Conservation (phyloP, 2,329 filamentous ascomycete genomes). For the Ophiocordyceps unilateralis region DNA sequence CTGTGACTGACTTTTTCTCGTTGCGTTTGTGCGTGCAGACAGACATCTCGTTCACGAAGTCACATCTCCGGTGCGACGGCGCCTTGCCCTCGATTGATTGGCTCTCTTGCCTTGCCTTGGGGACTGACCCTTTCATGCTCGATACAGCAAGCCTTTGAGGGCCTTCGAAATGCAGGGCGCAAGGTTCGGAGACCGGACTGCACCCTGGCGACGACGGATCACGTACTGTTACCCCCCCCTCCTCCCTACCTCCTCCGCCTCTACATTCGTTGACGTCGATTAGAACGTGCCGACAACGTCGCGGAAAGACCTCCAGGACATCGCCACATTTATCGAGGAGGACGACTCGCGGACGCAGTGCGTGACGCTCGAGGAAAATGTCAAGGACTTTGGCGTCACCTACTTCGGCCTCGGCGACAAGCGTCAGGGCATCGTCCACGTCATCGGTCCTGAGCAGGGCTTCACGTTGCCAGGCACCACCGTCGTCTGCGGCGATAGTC, state of each 20-base stretch:
- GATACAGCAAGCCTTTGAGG: slow-evolving; percentile 82
- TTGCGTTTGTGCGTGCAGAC: slow-evolving; percentile 33
- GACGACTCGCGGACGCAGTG: slow-evolving; percentile 88
- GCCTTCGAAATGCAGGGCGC: slow-evolving; percentile 73
- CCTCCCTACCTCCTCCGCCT: background rate
- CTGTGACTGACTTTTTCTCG: background rate
- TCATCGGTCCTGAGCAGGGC: slow-evolving; percentile 95
- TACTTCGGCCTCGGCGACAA: slow-evolving; percentile 96
- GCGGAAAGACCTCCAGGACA: slow-evolving; percentile 84
- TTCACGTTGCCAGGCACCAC: slow-evolving; percentile 96
- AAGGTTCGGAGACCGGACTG: slow-evolving; percentile 88
- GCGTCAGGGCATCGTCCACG: slow-evolving; percentile 94
- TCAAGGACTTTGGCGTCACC: slow-evolving; percentile 88
- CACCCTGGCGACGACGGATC: slow-evolving; percentile 90
- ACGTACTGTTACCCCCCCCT: slow-evolving; percentile 32
- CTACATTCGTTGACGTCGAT: slow-evolving; percentile 4
- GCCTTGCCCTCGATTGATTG: background rate
- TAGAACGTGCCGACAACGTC: slow-evolving; percentile 89
- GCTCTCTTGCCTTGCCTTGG: background rate
- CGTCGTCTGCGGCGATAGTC: slow-evolving; percentile 92
- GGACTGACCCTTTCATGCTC: background rate
- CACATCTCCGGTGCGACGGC: slow-evolving; percentile 67
- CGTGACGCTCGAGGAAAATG: slow-evolving; percentile 90
- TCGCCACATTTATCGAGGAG: slow-evolving; percentile 85
- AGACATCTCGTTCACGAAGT: slow-evolving; percentile 96